Percentiles rank a stretch among this genome's conserved stretches.
phyloP scores from a whole-genome alignment of 169 alveolate species.

The Cyclospora cayetanensis region DNA sequence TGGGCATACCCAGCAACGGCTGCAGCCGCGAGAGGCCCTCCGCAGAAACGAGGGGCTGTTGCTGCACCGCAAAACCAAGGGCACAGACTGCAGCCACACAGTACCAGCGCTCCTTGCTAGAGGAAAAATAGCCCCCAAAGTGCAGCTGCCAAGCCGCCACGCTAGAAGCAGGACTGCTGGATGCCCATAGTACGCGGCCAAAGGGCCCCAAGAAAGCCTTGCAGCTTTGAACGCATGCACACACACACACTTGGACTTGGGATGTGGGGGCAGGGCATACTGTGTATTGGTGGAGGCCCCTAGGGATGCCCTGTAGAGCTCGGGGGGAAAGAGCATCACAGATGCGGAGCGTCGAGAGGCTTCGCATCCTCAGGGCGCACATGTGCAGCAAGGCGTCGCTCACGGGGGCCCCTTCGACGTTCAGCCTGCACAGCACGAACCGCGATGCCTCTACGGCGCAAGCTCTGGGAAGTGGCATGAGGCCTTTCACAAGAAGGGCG shows the following conservation, averaged over 20 bases:
- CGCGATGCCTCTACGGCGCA: not conserved
- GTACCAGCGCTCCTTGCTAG: too few relatives aligned
- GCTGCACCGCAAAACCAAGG: not conserved
- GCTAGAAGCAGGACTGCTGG: too few relatives aligned
- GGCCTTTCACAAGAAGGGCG: not conserved
- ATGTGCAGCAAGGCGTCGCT: not conserved
- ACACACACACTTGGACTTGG: too few relatives aligned
- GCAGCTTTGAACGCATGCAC: too few relatives aligned
- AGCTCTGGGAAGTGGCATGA: not conserved
- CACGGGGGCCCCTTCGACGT: slow-evolving; percentile 34
- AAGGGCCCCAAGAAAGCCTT: too few relatives aligned
- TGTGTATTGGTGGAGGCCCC: slow-evolving; percentile 10
- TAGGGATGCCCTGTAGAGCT: slow-evolving; percentile 18
- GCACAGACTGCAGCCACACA: too few relatives aligned
- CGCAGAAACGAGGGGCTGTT: slow-evolving; percentile 22
- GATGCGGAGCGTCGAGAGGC: slow-evolving; percentile 1
- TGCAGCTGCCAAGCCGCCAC: too few relatives aligned
- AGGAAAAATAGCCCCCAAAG: too few relatives aligned
- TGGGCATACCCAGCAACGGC: slow-evolving; percentile 33
- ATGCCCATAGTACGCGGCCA: too few relatives aligned
- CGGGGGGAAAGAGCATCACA: not conserved
- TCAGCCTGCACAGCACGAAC: not conserved
- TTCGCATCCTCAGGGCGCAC: slow-evolving; percentile 33
- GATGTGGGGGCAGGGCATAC: slow-evolving; percentile 13
- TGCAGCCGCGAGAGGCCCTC: slow-evolving; percentile 32